Percentiles rank a stretch among this genome's conserved stretches.
Conservation (phyloP, 2,329 filamentous ascomycete genomes). For the Colletotrichum trifolii region DNA sequence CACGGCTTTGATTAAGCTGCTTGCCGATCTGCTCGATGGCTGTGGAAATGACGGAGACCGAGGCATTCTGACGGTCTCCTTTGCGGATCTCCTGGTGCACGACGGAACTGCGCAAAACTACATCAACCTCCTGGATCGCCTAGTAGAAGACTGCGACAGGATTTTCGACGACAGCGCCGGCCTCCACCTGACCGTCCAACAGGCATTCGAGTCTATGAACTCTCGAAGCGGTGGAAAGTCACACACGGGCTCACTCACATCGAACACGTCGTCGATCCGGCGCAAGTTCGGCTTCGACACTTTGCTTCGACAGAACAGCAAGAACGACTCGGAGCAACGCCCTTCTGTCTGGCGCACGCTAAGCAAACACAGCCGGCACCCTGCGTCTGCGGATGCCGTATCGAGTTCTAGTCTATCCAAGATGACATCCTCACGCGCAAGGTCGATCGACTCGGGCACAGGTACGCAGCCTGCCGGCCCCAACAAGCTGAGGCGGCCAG, state of each 20-base stretch:
- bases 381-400: slow-evolving; percentile 67
- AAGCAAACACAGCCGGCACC: slow-evolving; percentile 79
- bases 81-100: slow-evolving; percentile 85
- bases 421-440: slow-evolving; percentile 72
- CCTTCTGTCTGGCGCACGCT: slow-evolving; percentile 87
- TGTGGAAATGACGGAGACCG: slow-evolving; percentile 92
- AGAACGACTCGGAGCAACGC: slow-evolving; percentile 71
- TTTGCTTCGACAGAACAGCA: slow-evolving; percentile 82
- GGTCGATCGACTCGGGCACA: slow-evolving; percentile 80
- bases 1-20: slow-evolving; percentile 82
- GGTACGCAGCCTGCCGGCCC: slow-evolving; percentile 60
- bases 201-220: slow-evolving; percentile 68
- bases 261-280: slow-evolving; percentile 86
- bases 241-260: slow-evolving; percentile 80
- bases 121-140: slow-evolving; percentile 86
- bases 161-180: slow-evolving; percentile 77
- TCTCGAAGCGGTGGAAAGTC: slow-evolving; percentile 67
- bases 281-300: slow-evolving; percentile 85
- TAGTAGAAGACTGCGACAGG: slow-evolving; percentile 89
- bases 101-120: slow-evolving; percentile 83
- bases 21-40: slow-evolving; percentile 88
- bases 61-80: slow-evolving; percentile 86
- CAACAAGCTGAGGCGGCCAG: slow-evolving; percentile 62
- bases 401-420: slow-evolving; percentile 74
- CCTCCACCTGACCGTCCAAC: slow-evolving; percentile 41